Conservation (phyloP, 2,329 filamentous ascomycete genomes). For the Escovopsis sp. region DNA sequence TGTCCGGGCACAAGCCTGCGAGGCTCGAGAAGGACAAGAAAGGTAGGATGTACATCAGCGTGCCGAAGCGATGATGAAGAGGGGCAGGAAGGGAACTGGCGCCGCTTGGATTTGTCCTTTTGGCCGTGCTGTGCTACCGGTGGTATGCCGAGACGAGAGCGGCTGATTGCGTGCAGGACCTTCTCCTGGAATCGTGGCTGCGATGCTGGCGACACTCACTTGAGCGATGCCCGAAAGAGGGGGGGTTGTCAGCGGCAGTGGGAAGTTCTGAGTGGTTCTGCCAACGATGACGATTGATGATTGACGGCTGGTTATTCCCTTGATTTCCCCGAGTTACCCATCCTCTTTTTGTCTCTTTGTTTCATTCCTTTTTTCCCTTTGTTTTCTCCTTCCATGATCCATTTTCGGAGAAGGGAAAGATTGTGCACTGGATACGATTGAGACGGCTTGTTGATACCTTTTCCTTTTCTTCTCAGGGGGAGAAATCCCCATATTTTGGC, state of each 20-base stretch:
- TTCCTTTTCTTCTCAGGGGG: too few relatives aligned
- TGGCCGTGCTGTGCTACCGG: too few relatives aligned
- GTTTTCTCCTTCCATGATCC: not conserved
- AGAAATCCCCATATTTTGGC: too few relatives aligned
- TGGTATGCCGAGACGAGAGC: too few relatives aligned
- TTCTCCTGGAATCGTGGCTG: conserved; percentile 45
- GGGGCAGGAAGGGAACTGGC: conserved; percentile 15
- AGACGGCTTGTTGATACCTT: not conserved
- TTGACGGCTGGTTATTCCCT: not conserved
- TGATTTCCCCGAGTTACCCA: too few relatives aligned
- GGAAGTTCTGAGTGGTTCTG: not conserved
- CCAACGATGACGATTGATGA: not conserved
- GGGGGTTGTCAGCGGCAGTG: not conserved
- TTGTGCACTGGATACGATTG: not conserved
- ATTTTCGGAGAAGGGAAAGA: too few relatives aligned
- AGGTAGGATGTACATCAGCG: conserved; percentile 86
- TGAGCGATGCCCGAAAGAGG: conserved; percentile 18
- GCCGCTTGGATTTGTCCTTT: conserved; percentile 15
- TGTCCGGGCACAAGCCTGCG: conserved; percentile 40
- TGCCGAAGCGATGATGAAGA: conserved; percentile 53
- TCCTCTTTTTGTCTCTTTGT: not conserved
- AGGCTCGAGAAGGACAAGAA: conserved; percentile 79
- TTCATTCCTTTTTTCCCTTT: too few relatives aligned
- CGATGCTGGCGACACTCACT: conserved; percentile 57
- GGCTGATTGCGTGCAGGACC: conserved; percentile 37